phyloP scores from a whole-genome alignment of 2,329 filamentous ascomycete genomes.

The Beauveria varroae region DNA sequence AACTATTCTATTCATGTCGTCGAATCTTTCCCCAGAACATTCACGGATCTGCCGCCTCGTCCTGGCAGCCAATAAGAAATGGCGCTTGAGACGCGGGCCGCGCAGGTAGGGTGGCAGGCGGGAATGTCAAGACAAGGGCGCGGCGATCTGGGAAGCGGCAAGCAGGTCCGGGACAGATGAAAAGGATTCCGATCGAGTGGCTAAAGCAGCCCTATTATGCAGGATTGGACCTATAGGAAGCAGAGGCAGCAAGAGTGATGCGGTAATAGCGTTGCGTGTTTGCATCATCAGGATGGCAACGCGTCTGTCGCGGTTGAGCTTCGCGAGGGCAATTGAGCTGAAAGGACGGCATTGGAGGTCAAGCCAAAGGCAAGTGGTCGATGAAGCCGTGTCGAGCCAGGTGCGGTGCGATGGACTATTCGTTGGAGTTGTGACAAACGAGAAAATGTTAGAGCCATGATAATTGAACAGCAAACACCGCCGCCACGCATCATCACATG shows the following conservation, averaged over 20 bases:
- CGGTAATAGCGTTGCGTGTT: background rate
- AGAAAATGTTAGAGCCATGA: background rate
- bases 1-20: background rate
- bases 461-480: background rate
- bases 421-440: background rate
- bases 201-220: background rate
- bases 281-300: too few species aligned
- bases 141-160: background rate
- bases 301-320: too few species aligned
- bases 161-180: background rate
- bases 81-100: background rate
- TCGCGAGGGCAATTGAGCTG: too few species aligned
- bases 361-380: too few species aligned
- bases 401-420: too few species aligned
- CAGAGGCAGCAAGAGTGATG: background rate
- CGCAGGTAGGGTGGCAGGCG: background rate
- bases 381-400: too few species aligned
- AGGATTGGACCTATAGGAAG: background rate
- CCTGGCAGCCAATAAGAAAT: too few species aligned
- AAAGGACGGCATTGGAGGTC: too few species aligned
- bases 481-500: background rate
- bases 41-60: background rate
- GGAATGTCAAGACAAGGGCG: background rate
- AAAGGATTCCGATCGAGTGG: too few species aligned
- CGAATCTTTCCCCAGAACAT: background rate